phyloP scores from a whole-genome alignment of 768 basidiomycete species.

The Pulveroboletus sp. region DNA sequence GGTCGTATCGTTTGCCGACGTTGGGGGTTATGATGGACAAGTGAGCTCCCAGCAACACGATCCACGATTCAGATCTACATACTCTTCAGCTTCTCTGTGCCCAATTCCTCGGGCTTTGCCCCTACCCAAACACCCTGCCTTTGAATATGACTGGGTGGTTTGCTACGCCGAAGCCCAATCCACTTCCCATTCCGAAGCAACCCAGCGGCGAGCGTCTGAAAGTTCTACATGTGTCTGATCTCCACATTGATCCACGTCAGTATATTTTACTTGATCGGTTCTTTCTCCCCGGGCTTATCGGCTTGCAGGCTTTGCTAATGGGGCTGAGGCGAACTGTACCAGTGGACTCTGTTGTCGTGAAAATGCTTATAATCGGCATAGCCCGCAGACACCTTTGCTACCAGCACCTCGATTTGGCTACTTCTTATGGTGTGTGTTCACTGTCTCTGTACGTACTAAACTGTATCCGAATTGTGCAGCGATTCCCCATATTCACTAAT shows the following conservation, averaged over 20 bases:
- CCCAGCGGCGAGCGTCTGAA: conserved; percentile 66
- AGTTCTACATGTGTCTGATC: conserved; percentile 74
- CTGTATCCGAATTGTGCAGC: conserved; percentile 29
- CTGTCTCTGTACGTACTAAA: neutral
- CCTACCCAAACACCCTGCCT: conserved; percentile 54
- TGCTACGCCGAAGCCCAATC: conserved; percentile 71
- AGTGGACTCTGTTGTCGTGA: conserved; percentile 63
- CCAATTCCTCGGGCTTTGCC: conserved; percentile 55
- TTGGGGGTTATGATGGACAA: conserved; percentile 73
- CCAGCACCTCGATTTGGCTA: conserved; percentile 71
- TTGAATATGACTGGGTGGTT: conserved; percentile 71
- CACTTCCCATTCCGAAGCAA: conserved; percentile 55
- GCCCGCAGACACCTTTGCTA: conserved; percentile 47
- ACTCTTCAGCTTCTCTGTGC: conserved; percentile 52
- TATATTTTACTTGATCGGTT: neutral
- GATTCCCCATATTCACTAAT: conserved; percentile 65
- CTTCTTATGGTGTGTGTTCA: conserved; percentile 47
- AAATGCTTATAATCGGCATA: conserved; percentile 47
- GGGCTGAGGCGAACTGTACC: conserved; percentile 72
- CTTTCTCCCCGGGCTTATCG: neutral
- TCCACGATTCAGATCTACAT: neutral
- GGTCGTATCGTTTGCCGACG: conserved; percentile 67
- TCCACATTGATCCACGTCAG: conserved; percentile 73
- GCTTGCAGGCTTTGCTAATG: conserved; percentile 58
- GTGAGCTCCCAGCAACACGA: conserved; percentile 28